These are phyloP conservation scores for Cutaneotrichosporon dermatis DNA, from an alignment of 1,284 basidiomycete species.

Conservation along the genomic window DNA sequence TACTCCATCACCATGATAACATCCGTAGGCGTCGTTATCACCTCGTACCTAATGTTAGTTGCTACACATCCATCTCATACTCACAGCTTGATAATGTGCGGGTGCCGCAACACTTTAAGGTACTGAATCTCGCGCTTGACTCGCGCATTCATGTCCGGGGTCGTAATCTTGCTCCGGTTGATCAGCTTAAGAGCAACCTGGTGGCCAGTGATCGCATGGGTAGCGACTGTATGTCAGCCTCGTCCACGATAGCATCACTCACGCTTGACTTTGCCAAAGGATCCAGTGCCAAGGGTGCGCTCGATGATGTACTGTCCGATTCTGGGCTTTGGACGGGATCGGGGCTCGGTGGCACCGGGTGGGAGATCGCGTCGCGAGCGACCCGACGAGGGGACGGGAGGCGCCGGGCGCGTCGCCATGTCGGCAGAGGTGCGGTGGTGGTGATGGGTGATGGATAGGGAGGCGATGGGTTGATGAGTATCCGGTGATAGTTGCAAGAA, in stretches of 20 bases:
- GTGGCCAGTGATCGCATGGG: slow-evolving; percentile 89
- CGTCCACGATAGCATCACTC: slow-evolving; percentile 42
- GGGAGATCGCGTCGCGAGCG: slow-evolving; percentile 15
- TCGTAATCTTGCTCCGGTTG: slow-evolving; percentile 86
- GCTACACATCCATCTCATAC: slow-evolving; percentile 30
- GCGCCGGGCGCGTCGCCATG: slow-evolving; percentile 45
- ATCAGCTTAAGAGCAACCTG: slow-evolving; percentile 98
- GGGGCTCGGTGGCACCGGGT: slow-evolving; percentile 11
- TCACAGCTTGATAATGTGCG: slow-evolving; percentile 93
- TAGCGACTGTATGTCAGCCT: slow-evolving; percentile 63
- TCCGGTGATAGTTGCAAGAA: neutral
- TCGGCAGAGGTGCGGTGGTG: neutral
- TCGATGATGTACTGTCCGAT: slow-evolving; percentile 52
- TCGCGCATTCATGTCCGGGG: slow-evolving; percentile 82
- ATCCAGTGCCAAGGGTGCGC: slow-evolving; percentile 62
- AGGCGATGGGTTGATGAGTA: neutral
- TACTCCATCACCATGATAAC: slow-evolving; percentile 96
- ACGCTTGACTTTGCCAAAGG: slow-evolving; percentile 98
- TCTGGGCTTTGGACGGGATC: slow-evolving; percentile 35
- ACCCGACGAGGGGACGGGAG: slow-evolving; percentile 30
- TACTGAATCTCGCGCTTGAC: slow-evolving; percentile 96
- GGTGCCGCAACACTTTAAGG: slow-evolving; percentile 82
- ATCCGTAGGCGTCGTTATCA: slow-evolving; percentile 85
- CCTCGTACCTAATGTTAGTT: slow-evolving; percentile 68
- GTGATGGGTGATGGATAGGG: neutral